Evolutionary conservation across 2,329 filamentous ascomycete genomes (phyloP), one percentile per base, ranked within the genome.

Genomic region (Ophiostoma pallidulum): DNA sequence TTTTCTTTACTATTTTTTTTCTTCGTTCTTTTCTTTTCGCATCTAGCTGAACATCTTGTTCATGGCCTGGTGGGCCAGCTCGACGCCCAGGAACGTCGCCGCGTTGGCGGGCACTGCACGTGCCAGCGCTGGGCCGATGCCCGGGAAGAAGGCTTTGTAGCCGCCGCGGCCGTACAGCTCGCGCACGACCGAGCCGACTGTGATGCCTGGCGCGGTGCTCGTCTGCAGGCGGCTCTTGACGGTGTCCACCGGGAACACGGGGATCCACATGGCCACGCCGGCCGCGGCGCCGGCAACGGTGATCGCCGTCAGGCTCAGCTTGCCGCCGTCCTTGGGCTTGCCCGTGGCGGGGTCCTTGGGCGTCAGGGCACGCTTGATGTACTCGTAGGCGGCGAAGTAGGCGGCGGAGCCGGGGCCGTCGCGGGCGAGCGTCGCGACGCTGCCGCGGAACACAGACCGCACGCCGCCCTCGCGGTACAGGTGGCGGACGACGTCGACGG

Each of bases 201-300:
- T 87, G 42, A 89, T 82, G 57, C 84, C 84, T 16, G 54, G 46
- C 41, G 88, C 89, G 60, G 92, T 86, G 36, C 88, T 88, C 37
- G 87, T 94, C 74, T 98, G 92, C 63, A 98, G 70, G 32, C 90
- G 75, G 54, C 84, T 90, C 78, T 98, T 98, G 69, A 98, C 82
- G 0, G 92, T 98, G 62, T 98, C 92, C 54, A 98, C 77, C 19
- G 92, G 92, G 77, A 98, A 98, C 36, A 98, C 90, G 46, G 92
- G 90, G 57, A 96, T 92, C 92, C 92, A 98, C 92, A 98, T 98
- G 53, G 92, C 92, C 22, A 98, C 79, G 61, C 92, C 92, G 0
- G 92, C 92, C 4, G 83, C 86, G 53, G 86, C 92, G 58, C 92
- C 92, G 2, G 92, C 92, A 24, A 80, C 77, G 58, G 90, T 87